These are phyloP conservation scores for Dictyostelium intermedium DNA, from an alignment of 78 protist genomes.

Conservation along the genomic window DNA sequence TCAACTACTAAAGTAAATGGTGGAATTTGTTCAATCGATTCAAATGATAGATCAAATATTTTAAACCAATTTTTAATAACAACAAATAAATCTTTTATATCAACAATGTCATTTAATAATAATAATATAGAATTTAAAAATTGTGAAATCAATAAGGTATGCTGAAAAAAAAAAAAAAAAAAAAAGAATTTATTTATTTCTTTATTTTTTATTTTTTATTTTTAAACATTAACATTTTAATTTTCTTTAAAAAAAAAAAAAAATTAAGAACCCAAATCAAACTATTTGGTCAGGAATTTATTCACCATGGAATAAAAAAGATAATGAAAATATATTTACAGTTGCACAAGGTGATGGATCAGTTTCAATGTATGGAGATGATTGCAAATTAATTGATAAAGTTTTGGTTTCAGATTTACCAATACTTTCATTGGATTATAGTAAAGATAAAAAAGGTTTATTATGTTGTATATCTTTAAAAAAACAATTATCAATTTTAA, in stretches of 20 bases:
- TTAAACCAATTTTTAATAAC: neutral
- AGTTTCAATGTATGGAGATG: neutral
- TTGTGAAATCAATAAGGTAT: neutral
- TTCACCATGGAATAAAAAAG: slow-evolving; percentile 4
- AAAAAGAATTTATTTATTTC: too few species aligned
- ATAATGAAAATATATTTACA: slow-evolving; percentile 1
- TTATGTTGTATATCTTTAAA: slow-evolving; percentile 8
- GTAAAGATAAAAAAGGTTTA: slow-evolving; percentile 6
- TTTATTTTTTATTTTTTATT: too few species aligned
- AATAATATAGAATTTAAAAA: neutral
- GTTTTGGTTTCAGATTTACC: neutral
- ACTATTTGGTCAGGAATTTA: slow-evolving; percentile 1
- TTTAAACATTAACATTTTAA: neutral
- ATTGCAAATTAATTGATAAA: neutral
- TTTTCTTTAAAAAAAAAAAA: too few species aligned
- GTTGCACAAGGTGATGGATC: neutral
- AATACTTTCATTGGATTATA: slow-evolving; percentile 5
- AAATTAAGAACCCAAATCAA: neutral
- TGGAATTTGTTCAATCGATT: neutral
- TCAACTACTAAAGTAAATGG: neutral
- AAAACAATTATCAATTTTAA: slow-evolving; percentile 11
- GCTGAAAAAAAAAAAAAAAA: neutral
- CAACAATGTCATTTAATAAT: neutral
- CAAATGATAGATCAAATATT: slow-evolving; percentile 1
- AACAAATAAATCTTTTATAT: slow-evolving; percentile 16